Conservation (phyloP, 75 land plant species). For the Adiantum capillusveneris region DNA sequence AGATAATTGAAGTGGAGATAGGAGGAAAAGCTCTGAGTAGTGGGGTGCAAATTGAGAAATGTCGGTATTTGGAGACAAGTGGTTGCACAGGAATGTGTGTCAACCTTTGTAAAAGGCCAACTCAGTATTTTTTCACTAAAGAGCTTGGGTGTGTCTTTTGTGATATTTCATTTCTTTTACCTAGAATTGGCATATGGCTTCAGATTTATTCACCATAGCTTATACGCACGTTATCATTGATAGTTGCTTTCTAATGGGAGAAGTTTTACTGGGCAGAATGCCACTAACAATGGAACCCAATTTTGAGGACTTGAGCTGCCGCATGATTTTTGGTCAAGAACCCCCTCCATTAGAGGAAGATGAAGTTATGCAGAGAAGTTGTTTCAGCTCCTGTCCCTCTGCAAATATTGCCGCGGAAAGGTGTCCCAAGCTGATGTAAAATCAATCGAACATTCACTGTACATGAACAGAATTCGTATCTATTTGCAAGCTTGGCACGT, state of each 20-base stretch:
- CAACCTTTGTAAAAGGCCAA: conserved; percentile 76
- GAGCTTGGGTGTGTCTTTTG: conserved; percentile 21
- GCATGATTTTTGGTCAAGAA: conserved; percentile 71
- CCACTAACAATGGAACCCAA: conserved; percentile 48
- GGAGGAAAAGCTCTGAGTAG: conserved; percentile 47
- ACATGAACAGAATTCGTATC: too few species aligned
- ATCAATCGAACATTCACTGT: too few species aligned
- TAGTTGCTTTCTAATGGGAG: too few species aligned
- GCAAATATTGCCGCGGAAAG: not conserved
- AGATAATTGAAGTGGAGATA: conserved; percentile 56
- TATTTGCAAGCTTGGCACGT: too few species aligned
- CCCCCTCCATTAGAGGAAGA: conserved; percentile 62
- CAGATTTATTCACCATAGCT: too few species aligned
- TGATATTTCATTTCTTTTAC: not conserved
- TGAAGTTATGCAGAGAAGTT: conserved; percentile 59
- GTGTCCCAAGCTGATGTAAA: conserved; percentile 1
- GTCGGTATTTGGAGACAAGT: conserved; percentile 62
- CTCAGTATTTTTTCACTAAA: conserved; percentile 59
- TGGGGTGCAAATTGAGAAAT: conserved; percentile 58
- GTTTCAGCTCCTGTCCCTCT: conserved; percentile 37
- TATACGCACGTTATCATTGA: too few species aligned
- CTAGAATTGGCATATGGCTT: not conserved
- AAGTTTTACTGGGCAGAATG: conserved; percentile 14
- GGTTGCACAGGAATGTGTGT: conserved; percentile 80
- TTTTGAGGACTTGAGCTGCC: conserved; percentile 94